Evolutionary conservation across 139 green algal species (phyloP).

Genomic region (Micractinium sp.): DNA sequence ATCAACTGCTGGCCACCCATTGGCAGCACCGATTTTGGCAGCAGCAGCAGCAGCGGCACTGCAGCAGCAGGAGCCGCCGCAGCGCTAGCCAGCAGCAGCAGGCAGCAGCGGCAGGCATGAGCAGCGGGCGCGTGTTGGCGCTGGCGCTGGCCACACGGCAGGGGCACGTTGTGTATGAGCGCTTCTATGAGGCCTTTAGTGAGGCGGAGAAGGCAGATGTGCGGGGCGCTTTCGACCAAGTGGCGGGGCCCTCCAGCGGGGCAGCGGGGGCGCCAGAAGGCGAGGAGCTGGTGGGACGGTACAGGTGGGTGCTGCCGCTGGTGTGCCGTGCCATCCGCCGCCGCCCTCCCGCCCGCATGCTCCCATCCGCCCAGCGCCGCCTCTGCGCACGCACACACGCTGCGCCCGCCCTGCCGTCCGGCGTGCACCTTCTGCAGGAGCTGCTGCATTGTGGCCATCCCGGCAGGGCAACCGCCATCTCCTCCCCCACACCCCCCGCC

Average conservation of each 20-base stretch:
- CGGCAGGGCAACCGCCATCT: too few relatives aligned
- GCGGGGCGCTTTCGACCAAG: slow-evolving; percentile 59
- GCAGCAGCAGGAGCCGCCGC: background rate
- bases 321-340: background rate
- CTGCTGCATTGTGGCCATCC: slow-evolving; percentile 59
- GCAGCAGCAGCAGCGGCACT: too few relatives aligned
- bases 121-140: background rate
- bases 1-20: too few relatives aligned
- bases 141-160: slow-evolving; percentile 28
- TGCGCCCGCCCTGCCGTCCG: too few relatives aligned
- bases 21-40: too few relatives aligned
- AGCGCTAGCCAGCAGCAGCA: background rate
- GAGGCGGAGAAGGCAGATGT: slow-evolving; percentile 81
- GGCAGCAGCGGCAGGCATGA: background rate
- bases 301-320: slow-evolving; percentile 58
- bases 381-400: too few relatives aligned
- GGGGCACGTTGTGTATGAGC: slow-evolving; percentile 75
- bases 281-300: slow-evolving; percentile 61
- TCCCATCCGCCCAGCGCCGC: background rate
- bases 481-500: too few relatives aligned
- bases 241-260: slow-evolving; percentile 29
- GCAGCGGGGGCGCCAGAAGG: slow-evolving; percentile 47
- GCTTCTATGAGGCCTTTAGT: slow-evolving; percentile 75
- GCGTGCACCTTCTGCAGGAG: slow-evolving; percentile 3
- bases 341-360: background rate